Conservation (phyloP, 2,329 filamentous ascomycete genomes). For the Chaetothyriales sp. region DNA sequence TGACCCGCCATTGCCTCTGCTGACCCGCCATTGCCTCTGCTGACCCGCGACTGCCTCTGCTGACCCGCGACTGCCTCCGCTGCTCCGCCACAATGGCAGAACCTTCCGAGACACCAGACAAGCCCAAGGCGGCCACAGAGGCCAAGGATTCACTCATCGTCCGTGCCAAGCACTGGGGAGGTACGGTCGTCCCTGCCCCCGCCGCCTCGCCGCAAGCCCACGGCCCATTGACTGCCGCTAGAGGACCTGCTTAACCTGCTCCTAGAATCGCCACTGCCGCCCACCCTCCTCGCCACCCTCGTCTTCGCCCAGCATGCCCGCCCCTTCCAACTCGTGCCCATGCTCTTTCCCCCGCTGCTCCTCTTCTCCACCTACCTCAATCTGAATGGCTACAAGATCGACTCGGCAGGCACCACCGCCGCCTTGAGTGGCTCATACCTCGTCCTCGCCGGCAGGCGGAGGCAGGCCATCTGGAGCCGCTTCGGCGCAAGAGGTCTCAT, state of each 20-base stretch:
- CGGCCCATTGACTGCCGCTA: constrained; percentile 9
- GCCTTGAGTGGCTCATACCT: constrained; percentile 54
- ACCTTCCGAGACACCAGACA: not conserved
- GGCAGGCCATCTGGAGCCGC: constrained; percentile 33
- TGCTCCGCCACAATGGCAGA: too few relatives aligned
- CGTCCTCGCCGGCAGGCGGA: constrained; percentile 47
- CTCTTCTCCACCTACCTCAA: constrained; percentile 56
- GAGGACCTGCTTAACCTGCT: constrained; percentile 14
- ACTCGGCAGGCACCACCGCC: constrained; percentile 49
- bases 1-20: not conserved
- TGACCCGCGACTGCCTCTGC: too few relatives aligned
- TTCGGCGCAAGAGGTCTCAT: constrained; percentile 32
- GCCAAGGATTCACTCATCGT: constrained; percentile 9
- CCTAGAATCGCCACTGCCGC: constrained; percentile 50
- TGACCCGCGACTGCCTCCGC: too few relatives aligned
- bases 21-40: not conserved
- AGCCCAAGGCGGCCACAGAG: constrained; percentile 9
- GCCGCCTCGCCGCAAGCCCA: constrained; percentile 9
- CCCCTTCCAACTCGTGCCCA: constrained; percentile 52
- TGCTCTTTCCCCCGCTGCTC: constrained; percentile 53
- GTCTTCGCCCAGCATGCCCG: constrained; percentile 53
- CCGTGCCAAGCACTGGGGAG: constrained; percentile 18
- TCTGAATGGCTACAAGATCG: constrained; percentile 47
- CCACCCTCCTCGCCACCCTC: constrained; percentile 51
- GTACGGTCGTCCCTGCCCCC: constrained; percentile 6